A percentile compares a stretch with the other conserved stretches of the same genome.
phyloP scores from a whole-genome alignment of 352 stramenopile genomes.

The Phytophthora kernoviae region DNA sequence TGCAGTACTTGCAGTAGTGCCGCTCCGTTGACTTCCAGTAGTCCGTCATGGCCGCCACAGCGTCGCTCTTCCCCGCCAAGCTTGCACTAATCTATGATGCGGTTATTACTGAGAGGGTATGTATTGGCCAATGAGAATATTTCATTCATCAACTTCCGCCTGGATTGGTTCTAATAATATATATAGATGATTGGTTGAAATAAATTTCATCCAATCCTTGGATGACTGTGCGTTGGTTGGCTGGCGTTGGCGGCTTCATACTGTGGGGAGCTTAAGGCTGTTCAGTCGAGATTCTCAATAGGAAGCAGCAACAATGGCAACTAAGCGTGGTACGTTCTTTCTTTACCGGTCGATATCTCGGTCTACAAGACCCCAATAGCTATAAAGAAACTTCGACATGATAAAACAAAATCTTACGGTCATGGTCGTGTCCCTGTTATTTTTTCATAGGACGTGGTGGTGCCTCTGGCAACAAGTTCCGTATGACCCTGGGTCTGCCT shows the following conservation, averaged over 20 bases:
- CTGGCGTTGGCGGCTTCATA: conserved; percentile 32
- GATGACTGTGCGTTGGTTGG: conserved; percentile 12
- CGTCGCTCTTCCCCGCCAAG: not conserved
- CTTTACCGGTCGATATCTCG: no score
- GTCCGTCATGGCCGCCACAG: conserved; percentile 50
- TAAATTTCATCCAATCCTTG: no score
- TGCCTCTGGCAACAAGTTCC: conserved; percentile 99
- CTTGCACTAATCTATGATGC: no score
- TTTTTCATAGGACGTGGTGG: conserved; percentile 89
- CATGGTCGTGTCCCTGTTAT: no score
- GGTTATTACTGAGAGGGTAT: not conserved
- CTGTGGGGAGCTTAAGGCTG: not conserved
- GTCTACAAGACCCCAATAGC: no score
- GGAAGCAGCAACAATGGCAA: conserved; percentile 86
- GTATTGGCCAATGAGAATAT: no score
- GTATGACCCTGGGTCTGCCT: conserved; percentile 99
- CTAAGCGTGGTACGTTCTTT: conserved; percentile 66
- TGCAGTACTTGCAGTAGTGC: conserved; percentile 90
- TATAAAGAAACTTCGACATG: no score
- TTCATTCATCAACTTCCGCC: no score
- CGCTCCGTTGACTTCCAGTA: conserved; percentile 71
- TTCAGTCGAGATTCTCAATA: conserved; percentile 86
- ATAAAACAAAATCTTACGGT: no score
- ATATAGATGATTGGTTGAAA: no score
- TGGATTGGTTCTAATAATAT: no score